Conservation (phyloP, 1,139 yeast species). For the Suhomyces panamericanus region DNA sequence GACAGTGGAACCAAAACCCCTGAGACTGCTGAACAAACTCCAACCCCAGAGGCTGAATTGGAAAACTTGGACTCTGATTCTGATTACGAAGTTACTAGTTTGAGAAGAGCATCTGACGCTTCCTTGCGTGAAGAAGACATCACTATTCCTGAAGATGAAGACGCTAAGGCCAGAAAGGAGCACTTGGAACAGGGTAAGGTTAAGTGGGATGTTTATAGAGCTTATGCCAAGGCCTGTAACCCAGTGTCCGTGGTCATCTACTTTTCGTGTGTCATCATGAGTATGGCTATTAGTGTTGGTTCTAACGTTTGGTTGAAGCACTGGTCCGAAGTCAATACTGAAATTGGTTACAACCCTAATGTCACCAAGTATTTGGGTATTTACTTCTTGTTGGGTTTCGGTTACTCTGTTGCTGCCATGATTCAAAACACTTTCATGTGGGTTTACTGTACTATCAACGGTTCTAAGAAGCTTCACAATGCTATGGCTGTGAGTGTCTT, state of each 20-base stretch:
- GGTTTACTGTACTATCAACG: conserved; percentile 82
- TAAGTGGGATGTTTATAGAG: conserved; percentile 80
- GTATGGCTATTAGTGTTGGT: conserved; percentile 55
- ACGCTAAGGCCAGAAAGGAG: conserved; percentile 56
- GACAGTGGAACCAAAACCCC: conserved; percentile 12
- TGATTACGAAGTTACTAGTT: conserved; percentile 41
- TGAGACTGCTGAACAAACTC: conserved; percentile 14
- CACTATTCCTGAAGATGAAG: conserved; percentile 45
- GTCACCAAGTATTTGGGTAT: conserved; percentile 69
- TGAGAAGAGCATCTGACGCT: conserved; percentile 72
- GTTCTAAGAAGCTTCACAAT: conserved; percentile 76
- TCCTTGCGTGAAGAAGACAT: conserved; percentile 43
- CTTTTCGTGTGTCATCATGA: conserved; percentile 48
- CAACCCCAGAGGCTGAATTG: conserved; percentile 11
- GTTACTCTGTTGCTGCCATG: conserved; percentile 57
- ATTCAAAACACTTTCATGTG: conserved; percentile 71
- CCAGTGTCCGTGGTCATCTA: conserved; percentile 63
- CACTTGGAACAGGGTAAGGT: conserved; percentile 93
- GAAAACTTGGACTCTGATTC: conserved; percentile 15
- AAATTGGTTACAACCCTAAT: conserved; percentile 67
- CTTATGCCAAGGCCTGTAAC: conserved; percentile 87
- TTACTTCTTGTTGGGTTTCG: conserved; percentile 73
- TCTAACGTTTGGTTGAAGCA: conserved; percentile 91
- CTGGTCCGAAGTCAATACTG: conserved; percentile 91
- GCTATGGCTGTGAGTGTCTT: conserved; percentile 78